A percentile compares a stretch with the other conserved stretches of the same genome.
Conservation (phyloP, 768 basidiomycete genomes). For the Cyclocybe cylindracea region DNA sequence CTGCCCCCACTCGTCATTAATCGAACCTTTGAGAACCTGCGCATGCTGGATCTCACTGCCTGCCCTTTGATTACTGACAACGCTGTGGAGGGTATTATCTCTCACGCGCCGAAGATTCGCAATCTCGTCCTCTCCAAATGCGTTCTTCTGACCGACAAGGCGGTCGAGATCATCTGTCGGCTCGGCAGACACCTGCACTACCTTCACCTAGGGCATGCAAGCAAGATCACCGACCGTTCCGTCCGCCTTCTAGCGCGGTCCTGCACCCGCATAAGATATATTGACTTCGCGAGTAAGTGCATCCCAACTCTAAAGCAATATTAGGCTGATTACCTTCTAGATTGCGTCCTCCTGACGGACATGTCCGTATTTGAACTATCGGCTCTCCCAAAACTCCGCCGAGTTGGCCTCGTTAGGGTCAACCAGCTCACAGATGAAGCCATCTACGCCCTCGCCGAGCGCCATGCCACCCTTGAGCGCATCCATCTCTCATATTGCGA, state of each 20-base stretch:
- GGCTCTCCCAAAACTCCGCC: conserved; percentile 82
- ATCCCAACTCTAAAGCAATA: background rate
- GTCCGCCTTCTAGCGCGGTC: conserved; percentile 80
- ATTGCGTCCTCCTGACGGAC: conserved; percentile 87
- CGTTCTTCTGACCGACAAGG: conserved; percentile 70
- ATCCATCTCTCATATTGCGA: conserved; percentile 98
- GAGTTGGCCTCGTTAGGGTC: conserved; percentile 94
- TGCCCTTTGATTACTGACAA: conserved; percentile 81
- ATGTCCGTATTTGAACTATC: conserved; percentile 93
- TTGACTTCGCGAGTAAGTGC: conserved; percentile 91
- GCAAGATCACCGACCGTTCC: conserved; percentile 86
- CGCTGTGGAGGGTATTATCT: conserved; percentile 80
- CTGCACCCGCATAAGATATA: conserved; percentile 90
- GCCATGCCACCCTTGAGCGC: conserved; percentile 86
- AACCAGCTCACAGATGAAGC: conserved; percentile 93
- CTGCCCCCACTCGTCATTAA: conserved; percentile 68
- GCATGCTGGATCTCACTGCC: conserved; percentile 91
- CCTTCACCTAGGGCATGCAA: conserved; percentile 91
- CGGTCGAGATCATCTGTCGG: conserved; percentile 80
- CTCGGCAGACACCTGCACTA: conserved; percentile 94
- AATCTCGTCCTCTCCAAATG: conserved; percentile 90
- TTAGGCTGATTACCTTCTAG: conserved; percentile 36
- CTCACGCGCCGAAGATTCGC: conserved; percentile 80
- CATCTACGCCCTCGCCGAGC: conserved; percentile 83
- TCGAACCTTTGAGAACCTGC: conserved; percentile 76